Conservation (phyloP, 1,284 basidiomycete species). For the Microbotryum intermedium region DNA sequence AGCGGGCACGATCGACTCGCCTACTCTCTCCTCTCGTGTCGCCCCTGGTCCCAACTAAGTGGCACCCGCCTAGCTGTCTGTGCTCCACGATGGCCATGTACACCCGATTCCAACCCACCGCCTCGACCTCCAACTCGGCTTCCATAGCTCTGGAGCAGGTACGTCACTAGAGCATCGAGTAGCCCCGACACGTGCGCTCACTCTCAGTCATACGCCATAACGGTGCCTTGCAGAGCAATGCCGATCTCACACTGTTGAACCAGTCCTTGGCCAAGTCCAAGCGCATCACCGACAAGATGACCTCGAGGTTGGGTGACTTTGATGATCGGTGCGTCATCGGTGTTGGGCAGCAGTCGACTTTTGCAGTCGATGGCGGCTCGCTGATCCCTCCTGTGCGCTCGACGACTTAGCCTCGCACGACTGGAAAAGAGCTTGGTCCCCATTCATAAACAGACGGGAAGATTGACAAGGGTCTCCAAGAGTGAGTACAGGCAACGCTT, state of each 20-base stretch:
- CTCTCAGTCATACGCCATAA: too few relatives aligned
- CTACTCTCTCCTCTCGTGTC: too few relatives aligned
- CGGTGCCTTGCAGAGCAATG: constrained; percentile 19
- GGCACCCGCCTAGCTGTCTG: too few relatives aligned
- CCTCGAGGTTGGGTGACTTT: constrained; percentile 40
- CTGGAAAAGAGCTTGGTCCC: constrained; percentile 20
- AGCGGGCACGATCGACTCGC: too few relatives aligned
- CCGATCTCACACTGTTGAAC: constrained; percentile 41
- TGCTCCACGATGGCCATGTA: too few relatives aligned
- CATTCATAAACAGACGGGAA: constrained; percentile 32
- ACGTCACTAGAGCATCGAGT: too few relatives aligned
- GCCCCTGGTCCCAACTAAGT: too few relatives aligned
- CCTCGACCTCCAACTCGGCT: constrained; percentile 1
- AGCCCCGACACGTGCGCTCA: not conserved
- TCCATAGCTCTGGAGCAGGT: constrained; percentile 17
- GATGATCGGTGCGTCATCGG: constrained; percentile 39
- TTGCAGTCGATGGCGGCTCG: not conserved
- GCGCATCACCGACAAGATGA: constrained; percentile 39
- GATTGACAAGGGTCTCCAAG: constrained; percentile 23
- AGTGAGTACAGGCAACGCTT: constrained; percentile 9
- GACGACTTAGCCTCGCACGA: too few relatives aligned
- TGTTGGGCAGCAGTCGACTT: constrained; percentile 30
- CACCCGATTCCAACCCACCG: too few relatives aligned
- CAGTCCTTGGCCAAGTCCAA: constrained; percentile 40
- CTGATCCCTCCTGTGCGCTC: not conserved